Conservation (phyloP, 768 basidiomycete species). For the Leccinum rimulosum region DNA sequence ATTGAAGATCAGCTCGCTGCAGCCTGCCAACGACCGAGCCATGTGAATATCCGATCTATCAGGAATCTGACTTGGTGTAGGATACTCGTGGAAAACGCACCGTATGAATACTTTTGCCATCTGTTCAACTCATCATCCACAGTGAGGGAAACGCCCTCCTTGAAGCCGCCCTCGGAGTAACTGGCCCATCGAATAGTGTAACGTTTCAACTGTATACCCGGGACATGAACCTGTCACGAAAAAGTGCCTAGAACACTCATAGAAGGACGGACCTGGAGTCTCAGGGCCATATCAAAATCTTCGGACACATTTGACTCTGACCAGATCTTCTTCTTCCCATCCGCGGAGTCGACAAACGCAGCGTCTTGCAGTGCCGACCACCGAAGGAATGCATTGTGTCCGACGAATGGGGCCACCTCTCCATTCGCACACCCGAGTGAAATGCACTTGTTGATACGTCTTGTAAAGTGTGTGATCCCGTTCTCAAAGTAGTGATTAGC, state of each 20-base stretch:
- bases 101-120: conserved; percentile 90
- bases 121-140: conserved; percentile 91
- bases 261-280: conserved; percentile 40
- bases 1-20: conserved; percentile 72
- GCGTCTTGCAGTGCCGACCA: conserved; percentile 91
- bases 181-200: conserved; percentile 62
- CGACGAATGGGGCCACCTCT: conserved; percentile 76
- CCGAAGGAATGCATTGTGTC: conserved; percentile 86
- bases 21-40: conserved; percentile 12
- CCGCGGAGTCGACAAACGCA: conserved; percentile 55
- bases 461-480: conserved; percentile 86
- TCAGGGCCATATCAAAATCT: conserved; percentile 67
- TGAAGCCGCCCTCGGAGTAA: conserved; percentile 84
- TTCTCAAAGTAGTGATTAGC: conserved; percentile 90
- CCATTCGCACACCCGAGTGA: conserved; percentile 79
- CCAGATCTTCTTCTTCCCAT: conserved; percentile 69
- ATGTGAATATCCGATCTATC: conserved; percentile 31
- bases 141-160: conserved; percentile 92
- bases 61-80: conserved; percentile 34
- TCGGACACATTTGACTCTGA: conserved; percentile 66
- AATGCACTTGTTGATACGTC: conserved; percentile 81
- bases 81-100: conserved; percentile 25
- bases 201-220: conserved; percentile 15
- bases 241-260: not conserved
- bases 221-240: not conserved